phyloP scores from a whole-genome alignment of 768 basidiomycete genomes.

The Phlegmacium glaucopus region DNA sequence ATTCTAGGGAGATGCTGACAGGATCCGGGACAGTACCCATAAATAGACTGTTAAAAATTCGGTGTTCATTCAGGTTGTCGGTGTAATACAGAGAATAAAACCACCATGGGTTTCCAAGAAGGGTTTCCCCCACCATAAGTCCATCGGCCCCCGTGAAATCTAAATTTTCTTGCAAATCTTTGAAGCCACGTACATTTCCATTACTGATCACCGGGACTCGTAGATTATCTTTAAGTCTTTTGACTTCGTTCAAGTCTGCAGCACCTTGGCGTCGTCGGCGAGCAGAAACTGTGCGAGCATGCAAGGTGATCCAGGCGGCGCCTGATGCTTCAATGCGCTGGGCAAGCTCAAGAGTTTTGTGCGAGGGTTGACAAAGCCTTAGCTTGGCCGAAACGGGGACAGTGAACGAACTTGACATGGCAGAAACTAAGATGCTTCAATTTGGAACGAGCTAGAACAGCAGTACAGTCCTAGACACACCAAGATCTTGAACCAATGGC shows the following conservation, averaged over 20 bases:
- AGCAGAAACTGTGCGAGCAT: slow-evolving; percentile 71
- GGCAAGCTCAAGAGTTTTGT: slow-evolving; percentile 54
- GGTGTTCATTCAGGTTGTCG: neutral
- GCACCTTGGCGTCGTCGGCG: slow-evolving; percentile 68
- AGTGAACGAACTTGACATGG: slow-evolving; percentile 58
- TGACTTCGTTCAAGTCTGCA: slow-evolving; percentile 63
- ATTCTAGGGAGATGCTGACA: slow-evolving; percentile 64
- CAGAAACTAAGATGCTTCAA: slow-evolving; percentile 43
- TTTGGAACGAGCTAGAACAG: neutral
- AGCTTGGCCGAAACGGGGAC: slow-evolving; percentile 69
- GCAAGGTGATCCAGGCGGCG: slow-evolving; percentile 68
- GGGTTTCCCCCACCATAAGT: slow-evolving; percentile 78
- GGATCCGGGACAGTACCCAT: slow-evolving; percentile 54
- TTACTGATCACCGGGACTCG: slow-evolving; percentile 68
- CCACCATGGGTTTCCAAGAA: slow-evolving; percentile 76
- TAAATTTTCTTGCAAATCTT: slow-evolving; percentile 54
- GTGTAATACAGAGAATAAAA: slow-evolving; percentile 13
- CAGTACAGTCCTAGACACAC: slow-evolving; percentile 28
- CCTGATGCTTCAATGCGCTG: slow-evolving; percentile 60
- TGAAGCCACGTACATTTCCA: slow-evolving; percentile 66
- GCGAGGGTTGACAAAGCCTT: slow-evolving; percentile 50
- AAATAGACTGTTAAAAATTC: slow-evolving; percentile 47
- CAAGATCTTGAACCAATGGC: slow-evolving; percentile 62
- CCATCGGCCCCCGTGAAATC: slow-evolving; percentile 63
- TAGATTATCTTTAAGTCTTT: slow-evolving; percentile 47